phyloP scores from a whole-genome alignment of 2,329 filamentous ascomycete genomes.

The Dactylonectria macrodidyma region DNA sequence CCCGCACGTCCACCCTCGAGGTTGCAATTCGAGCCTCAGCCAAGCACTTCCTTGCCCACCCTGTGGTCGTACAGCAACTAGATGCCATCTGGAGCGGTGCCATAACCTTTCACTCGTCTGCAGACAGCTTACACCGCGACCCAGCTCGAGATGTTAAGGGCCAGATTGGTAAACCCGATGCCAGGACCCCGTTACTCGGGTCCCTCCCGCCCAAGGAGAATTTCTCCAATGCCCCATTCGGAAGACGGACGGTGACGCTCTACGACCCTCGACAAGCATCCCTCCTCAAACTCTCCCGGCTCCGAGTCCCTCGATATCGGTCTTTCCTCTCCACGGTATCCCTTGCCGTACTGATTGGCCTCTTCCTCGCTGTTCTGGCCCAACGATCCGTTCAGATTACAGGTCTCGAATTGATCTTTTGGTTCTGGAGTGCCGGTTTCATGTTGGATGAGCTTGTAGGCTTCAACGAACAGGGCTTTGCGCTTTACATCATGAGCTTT shows the following conservation, averaged over 20 bases:
- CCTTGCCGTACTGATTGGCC: constrained; percentile 84
- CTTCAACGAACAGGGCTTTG: constrained; percentile 97
- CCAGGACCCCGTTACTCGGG: constrained; percentile 67
- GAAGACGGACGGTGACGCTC: constrained; percentile 83
- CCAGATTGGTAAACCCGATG: constrained; percentile 55
- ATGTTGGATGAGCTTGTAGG: constrained; percentile 97
- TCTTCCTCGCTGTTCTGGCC: constrained; percentile 87
- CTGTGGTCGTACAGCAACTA: constrained; percentile 92
- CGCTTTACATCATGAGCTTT: constrained; percentile 96
- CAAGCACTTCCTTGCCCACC: constrained; percentile 93
- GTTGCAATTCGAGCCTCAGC: constrained; percentile 93
- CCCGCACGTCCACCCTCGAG: constrained; percentile 90
- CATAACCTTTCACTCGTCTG: constrained; percentile 92
- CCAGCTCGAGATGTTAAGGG: constrained; percentile 47
- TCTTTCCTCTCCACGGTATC: constrained; percentile 92
- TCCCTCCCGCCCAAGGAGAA: constrained; percentile 50
- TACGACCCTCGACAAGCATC: constrained; percentile 95
- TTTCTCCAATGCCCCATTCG: constrained; percentile 56
- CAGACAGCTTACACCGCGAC: constrained; percentile 84
- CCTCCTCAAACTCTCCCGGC: constrained; percentile 89
- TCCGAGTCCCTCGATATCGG: constrained; percentile 92
- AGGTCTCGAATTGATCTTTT: constrained; percentile 88
- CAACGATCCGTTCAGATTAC: constrained; percentile 86
- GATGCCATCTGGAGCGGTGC: constrained; percentile 97
- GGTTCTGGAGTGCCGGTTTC: constrained; percentile 98